A percentile compares a stretch with the other conserved stretches of the same genome.
phyloP scores from a whole-genome alignment of 441 rosid species.

The Capsella rubella region DNA sequence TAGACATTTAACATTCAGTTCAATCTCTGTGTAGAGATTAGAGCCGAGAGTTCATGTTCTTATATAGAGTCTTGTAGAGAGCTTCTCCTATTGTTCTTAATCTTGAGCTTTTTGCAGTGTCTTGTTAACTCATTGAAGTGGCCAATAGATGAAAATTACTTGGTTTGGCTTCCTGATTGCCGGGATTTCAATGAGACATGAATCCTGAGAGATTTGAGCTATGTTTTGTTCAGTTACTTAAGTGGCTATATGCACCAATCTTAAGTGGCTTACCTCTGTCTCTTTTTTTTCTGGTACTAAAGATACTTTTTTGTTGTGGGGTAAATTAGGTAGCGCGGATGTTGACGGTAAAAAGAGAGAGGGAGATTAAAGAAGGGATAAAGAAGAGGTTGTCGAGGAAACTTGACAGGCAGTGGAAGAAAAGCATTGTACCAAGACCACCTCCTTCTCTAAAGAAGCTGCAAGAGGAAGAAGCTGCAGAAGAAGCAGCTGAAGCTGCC shows the following conservation, averaged over 20 bases:
- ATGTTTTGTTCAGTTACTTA: too few species aligned
- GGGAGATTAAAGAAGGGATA: constrained; percentile 87
- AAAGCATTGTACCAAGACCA: constrained; percentile 78
- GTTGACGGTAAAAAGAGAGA: constrained; percentile 83
- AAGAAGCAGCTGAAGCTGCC: constrained; percentile 73
- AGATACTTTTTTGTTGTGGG: constrained; percentile 30
- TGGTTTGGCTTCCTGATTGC: too few species aligned
- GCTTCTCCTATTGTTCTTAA: background rate
- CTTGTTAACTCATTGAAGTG: background rate
- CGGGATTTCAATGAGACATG: background rate
- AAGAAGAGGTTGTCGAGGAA: constrained; percentile 87
- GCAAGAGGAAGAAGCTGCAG: constrained; percentile 87
- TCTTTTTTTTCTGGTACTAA: background rate
- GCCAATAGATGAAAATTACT: background rate
- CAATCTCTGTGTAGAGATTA: too few species aligned
- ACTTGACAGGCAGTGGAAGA: constrained; percentile 89
- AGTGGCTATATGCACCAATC: too few species aligned
- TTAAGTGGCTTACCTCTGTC: background rate
- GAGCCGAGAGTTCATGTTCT: too few species aligned
- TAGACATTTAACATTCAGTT: background rate
- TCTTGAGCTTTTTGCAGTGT: constrained; percentile 11
- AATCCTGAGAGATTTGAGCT: background rate
- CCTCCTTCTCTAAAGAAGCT: constrained; percentile 76
- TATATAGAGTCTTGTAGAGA: background rate
- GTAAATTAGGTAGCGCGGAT: constrained; percentile 52